These are phyloP conservation scores for Sporisorium graminicola DNA, from an alignment of 1,284 basidiomycete genomes.

Conservation along the genomic window DNA sequence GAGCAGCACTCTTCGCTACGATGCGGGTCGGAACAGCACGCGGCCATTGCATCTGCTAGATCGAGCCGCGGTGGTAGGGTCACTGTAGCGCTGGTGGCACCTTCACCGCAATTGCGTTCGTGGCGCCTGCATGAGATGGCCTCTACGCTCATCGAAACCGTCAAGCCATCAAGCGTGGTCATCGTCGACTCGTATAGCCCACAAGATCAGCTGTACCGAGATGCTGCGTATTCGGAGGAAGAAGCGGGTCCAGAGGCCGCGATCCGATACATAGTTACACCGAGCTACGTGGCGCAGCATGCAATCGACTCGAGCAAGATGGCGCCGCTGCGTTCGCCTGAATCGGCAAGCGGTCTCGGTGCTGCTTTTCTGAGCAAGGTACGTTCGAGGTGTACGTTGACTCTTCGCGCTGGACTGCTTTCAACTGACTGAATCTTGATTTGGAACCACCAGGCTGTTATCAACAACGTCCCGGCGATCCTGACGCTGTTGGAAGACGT, in stretches of 20 bases:
- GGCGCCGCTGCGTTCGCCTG: constrained; percentile 32
- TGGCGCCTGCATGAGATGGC: constrained; percentile 30
- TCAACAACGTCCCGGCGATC: constrained; percentile 18
- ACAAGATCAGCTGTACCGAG: constrained; percentile 28
- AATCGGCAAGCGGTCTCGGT: constrained; percentile 31
- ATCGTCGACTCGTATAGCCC: constrained; percentile 42
- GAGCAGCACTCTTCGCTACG: constrained; percentile 16
- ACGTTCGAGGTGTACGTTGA: neutral
- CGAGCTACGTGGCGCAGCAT: constrained; percentile 8
- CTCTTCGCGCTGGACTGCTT: neutral
- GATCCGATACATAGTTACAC: constrained; percentile 30
- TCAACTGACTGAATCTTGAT: neutral
- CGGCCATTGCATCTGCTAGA: constrained; percentile 12
- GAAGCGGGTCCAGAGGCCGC: neutral
- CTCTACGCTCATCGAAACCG: constrained; percentile 15
- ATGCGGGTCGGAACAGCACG: constrained; percentile 24
- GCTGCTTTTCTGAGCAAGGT: constrained; percentile 38
- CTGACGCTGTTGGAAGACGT: constrained; percentile 37
- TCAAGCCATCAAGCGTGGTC: constrained; percentile 29
- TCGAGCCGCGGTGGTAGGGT: constrained; percentile 3
- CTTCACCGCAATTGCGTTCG: constrained; percentile 15
- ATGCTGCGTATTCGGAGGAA: constrained; percentile 2
- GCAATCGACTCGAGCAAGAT: constrained; percentile 13
- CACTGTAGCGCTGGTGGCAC: constrained; percentile 21
- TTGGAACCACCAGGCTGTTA: constrained; percentile 19